Percentiles rank a stretch among this genome's conserved stretches.
Conservation (phyloP, 2,329 filamentous ascomycete genomes). For the Pyrenochaeta sp. region DNA sequence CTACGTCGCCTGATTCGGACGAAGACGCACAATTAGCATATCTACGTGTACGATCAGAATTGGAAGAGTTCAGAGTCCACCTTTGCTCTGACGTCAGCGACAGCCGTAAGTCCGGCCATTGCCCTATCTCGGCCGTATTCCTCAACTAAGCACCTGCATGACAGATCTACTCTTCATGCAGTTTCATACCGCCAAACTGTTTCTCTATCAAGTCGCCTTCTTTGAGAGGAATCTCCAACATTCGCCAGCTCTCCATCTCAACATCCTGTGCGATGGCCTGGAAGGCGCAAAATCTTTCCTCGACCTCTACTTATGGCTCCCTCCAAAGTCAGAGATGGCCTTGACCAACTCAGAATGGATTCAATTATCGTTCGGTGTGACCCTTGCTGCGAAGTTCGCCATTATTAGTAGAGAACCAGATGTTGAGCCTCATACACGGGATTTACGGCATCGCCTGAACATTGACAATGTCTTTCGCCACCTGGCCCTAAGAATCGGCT, state of each 20-base stretch:
- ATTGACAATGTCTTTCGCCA: constrained; percentile 40
- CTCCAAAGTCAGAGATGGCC: constrained; percentile 44
- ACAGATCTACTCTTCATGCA: constrained; percentile 52
- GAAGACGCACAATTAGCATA: constrained; percentile 42
- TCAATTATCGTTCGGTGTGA: constrained; percentile 49
- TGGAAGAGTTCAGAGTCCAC: constrained; percentile 43
- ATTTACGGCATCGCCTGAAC: constrained; percentile 37
- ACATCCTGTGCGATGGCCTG: constrained; percentile 31
- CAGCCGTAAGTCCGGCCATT: constrained; percentile 36
- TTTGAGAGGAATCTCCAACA: constrained; percentile 41
- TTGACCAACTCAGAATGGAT: constrained; percentile 54
- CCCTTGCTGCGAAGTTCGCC: constrained; percentile 40
- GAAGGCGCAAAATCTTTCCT: constrained; percentile 42
- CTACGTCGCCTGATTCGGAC: constrained; percentile 26
- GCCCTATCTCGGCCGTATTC: neutral
- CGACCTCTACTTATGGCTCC: constrained; percentile 47
- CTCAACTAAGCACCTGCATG: constrained; percentile 4
- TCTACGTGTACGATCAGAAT: constrained; percentile 38
- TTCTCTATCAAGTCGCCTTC: constrained; percentile 52
- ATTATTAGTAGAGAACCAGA: constrained; percentile 36
- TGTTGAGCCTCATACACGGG: constrained; percentile 35
- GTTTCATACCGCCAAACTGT: constrained; percentile 51
- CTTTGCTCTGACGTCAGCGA: constrained; percentile 37
- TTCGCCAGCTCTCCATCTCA: constrained; percentile 34
- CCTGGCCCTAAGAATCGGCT: constrained; percentile 33